Conservation (phyloP, 495 filamentous ascomycete species). For the Aspergillus sclerotiicarbonarius region DNA sequence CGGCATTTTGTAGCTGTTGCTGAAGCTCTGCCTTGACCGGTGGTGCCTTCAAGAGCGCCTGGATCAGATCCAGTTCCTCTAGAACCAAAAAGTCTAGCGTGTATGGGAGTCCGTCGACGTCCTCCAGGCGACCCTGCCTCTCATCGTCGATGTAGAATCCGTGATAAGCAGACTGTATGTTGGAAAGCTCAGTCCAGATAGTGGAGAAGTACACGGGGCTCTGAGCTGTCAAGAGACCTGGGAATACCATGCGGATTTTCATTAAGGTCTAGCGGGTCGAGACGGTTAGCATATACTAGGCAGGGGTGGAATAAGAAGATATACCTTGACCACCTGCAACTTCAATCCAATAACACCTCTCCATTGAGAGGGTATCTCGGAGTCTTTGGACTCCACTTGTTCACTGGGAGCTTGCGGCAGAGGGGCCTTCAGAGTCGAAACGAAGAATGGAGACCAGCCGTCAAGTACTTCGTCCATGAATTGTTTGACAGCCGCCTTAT, state of each 20-base stretch:
- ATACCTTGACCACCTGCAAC: slow-evolving; percentile 78
- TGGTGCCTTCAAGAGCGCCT: slow-evolving; percentile 76
- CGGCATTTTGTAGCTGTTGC: slow-evolving; percentile 61
- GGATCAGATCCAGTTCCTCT: slow-evolving; percentile 91
- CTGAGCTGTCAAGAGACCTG: slow-evolving; percentile 73
- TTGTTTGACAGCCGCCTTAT: slow-evolving; percentile 75
- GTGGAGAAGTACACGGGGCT: slow-evolving; percentile 76
- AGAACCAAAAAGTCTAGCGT: slow-evolving; percentile 91
- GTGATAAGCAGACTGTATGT: slow-evolving; percentile 67
- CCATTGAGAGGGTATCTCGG: slow-evolving; percentile 54
- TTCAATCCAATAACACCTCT: slow-evolving; percentile 82
- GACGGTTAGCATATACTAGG: slow-evolving; percentile 8
- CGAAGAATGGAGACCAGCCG: slow-evolving; percentile 85
- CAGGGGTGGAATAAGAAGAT: not conserved
- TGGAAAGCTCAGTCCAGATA: slow-evolving; percentile 80
- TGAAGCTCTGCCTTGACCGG: slow-evolving; percentile 84
- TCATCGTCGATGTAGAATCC: slow-evolving; percentile 81
- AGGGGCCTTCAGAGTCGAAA: slow-evolving; percentile 64
- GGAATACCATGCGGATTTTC: slow-evolving; percentile 83
- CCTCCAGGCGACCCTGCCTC: slow-evolving; percentile 81
- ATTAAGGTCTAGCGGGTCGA: slow-evolving; percentile 67
- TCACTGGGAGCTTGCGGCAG: slow-evolving; percentile 63
- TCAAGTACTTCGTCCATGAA: slow-evolving; percentile 84
- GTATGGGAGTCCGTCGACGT: slow-evolving; percentile 88
- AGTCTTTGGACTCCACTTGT: slow-evolving; percentile 52